phyloP scores from a whole-genome alignment of 1,284 basidiomycete genomes.

The Leccinum pachyderme region DNA sequence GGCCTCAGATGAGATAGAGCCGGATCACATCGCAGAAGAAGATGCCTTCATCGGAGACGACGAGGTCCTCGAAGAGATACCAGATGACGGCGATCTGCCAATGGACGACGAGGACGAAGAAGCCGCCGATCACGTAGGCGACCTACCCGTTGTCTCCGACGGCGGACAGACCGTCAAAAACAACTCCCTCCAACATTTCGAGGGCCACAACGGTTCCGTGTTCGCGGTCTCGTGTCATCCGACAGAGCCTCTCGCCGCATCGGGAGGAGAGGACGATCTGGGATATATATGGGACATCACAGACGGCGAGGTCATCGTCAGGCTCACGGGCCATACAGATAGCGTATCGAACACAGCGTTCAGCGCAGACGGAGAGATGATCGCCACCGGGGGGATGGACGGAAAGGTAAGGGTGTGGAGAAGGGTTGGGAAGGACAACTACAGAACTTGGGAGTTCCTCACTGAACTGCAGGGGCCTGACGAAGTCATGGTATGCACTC shows the following conservation, averaged over 20 bases:
- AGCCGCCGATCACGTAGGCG: slow-evolving; percentile 41
- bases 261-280: slow-evolving; percentile 94
- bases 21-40: slow-evolving; percentile 36
- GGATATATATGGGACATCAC: slow-evolving; percentile 94
- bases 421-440: slow-evolving; percentile 72
- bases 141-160: slow-evolving; percentile 37
- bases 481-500: slow-evolving; percentile 82
- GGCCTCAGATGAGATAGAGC: slow-evolving; percentile 16
- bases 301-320: slow-evolving; percentile 77
- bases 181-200: slow-evolving; percentile 69
- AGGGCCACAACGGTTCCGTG: slow-evolving; percentile 68
- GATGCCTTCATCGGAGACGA: slow-evolving; percentile 58
- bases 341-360: slow-evolving; percentile 83
- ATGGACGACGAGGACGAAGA: slow-evolving; percentile 79
- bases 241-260: slow-evolving; percentile 79
- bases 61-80: slow-evolving; percentile 63
- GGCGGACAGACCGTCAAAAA: slow-evolving; percentile 38
- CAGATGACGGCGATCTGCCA: slow-evolving; percentile 65
- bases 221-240: slow-evolving; percentile 89
- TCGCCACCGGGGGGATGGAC: slow-evolving; percentile 97
- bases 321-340: slow-evolving; percentile 89
- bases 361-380: slow-evolving; percentile 86
- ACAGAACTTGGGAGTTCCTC: slow-evolving; percentile 87
- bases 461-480: slow-evolving; percentile 91
- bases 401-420: slow-evolving; percentile 91